Evolutionary conservation across 106 monocot species (phyloP).

Genomic region (Platanthera zijinensis): DNA sequence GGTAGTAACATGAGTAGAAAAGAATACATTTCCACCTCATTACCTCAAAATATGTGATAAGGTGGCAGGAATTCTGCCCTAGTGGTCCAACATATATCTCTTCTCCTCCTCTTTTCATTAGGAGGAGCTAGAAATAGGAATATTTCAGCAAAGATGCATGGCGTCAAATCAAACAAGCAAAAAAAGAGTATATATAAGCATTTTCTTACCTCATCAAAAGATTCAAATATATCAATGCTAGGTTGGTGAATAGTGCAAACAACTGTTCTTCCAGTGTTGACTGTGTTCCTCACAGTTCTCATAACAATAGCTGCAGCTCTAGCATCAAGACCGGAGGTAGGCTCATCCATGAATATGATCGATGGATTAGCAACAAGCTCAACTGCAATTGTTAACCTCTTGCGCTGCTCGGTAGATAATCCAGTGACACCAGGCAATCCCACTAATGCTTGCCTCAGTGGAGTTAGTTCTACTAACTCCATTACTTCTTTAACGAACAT

Average conservation of each 20-base stretch:
- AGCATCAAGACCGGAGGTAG: constrained; percentile 31
- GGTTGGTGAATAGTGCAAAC: constrained; percentile 40
- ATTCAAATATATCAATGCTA: constrained; percentile 34
- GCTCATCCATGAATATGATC: constrained; percentile 38
- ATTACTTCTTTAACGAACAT: constrained; percentile 27
- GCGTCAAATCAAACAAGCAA: background rate
- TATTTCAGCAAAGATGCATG: background rate
- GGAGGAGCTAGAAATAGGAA: constrained; percentile 12
- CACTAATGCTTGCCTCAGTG: constrained; percentile 19
- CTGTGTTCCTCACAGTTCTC: constrained; percentile 28
- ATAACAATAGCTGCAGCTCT: constrained; percentile 32
- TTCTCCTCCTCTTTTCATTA: constrained; percentile 19
- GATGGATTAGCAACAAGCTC: constrained; percentile 38
- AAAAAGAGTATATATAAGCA: too few species aligned
- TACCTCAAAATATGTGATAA: constrained; percentile 18
- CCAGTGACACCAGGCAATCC: constrained; percentile 27
- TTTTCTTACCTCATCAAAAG: constrained; percentile 25
- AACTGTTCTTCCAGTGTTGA: constrained; percentile 27
- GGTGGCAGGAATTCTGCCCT: constrained; percentile 12
- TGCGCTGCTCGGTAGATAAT: constrained; percentile 25
- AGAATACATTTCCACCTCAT: background rate
- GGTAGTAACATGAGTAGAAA: background rate
- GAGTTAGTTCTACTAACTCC: constrained; percentile 26
- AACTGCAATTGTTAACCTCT: constrained; percentile 31
- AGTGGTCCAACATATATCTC: constrained; percentile 25